Conservation (phyloP, 768 basidiomycete species). For the Rhodotorula taiwanensis region DNA sequence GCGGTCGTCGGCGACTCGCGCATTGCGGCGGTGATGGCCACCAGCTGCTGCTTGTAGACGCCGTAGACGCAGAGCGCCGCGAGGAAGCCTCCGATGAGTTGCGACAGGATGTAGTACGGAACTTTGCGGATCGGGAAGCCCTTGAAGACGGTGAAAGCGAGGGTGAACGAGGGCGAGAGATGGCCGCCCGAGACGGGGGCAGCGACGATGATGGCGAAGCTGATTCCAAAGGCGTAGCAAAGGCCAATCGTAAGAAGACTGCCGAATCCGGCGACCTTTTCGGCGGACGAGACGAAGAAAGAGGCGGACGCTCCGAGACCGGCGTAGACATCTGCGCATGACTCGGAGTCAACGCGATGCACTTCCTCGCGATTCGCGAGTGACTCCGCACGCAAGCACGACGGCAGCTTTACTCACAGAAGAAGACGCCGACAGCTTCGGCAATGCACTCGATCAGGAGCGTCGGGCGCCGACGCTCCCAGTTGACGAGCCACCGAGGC, state of each 20-base stretch:
- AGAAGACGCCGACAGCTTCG: slow-evolving; percentile 51
- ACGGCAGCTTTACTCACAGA: slow-evolving; percentile 56
- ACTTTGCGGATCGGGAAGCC: slow-evolving; percentile 76
- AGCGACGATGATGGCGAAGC: slow-evolving; percentile 55
- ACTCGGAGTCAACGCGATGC: too few relatives aligned
- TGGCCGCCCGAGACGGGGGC: slow-evolving; percentile 54
- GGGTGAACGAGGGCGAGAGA: slow-evolving; percentile 63
- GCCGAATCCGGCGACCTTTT: slow-evolving; percentile 49
- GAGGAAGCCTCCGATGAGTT: slow-evolving; percentile 61
- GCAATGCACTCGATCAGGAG: slow-evolving; percentile 54
- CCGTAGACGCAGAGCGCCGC: slow-evolving; percentile 58
- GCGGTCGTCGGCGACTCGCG: background rate
- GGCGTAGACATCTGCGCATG: slow-evolving; percentile 52
- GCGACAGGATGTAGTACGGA: slow-evolving; percentile 64
- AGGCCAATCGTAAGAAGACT: slow-evolving; percentile 57
- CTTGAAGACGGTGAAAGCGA: slow-evolving; percentile 62
- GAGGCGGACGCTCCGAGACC: slow-evolving; percentile 57
- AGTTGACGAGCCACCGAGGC: slow-evolving; percentile 16
- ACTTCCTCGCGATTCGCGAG: too few relatives aligned
- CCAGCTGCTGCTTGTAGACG: slow-evolving; percentile 56
- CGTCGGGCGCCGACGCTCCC: slow-evolving; percentile 29
- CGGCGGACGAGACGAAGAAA: slow-evolving; percentile 52
- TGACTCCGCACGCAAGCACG: slow-evolving; percentile 40
- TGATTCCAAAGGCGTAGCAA: slow-evolving; percentile 57
- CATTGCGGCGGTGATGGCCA: slow-evolving; percentile 7